These are phyloP conservation scores for Bjerkandera adusta DNA, from an alignment of 1,284 basidiomycete genomes.

Conservation along the genomic window DNA sequence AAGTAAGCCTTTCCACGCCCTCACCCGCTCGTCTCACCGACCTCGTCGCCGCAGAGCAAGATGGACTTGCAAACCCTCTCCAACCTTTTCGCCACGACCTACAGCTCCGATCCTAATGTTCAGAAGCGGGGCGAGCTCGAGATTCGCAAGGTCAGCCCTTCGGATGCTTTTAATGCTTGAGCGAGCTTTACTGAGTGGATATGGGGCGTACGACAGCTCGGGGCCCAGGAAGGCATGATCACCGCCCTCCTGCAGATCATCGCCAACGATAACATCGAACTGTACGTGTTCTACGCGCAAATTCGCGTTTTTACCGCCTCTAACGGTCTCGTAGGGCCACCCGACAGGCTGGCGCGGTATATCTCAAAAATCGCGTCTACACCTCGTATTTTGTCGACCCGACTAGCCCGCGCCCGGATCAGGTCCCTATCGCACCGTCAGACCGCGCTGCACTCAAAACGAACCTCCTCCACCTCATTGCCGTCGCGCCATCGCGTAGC, in stretches of 20 bases:
- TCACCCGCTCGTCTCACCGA: not conserved
- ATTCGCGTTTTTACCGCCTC: conserved; percentile 25
- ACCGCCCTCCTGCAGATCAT: conserved; percentile 80
- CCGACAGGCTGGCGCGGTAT: conserved; percentile 78
- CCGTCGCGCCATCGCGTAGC: conserved; percentile 59
- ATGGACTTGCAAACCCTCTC: conserved; percentile 82
- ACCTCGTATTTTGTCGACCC: conserved; percentile 55
- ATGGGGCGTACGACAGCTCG: conserved; percentile 46
- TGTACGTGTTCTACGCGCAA: conserved; percentile 51
- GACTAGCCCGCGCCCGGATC: conserved; percentile 49
- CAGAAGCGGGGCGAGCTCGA: conserved; percentile 81
- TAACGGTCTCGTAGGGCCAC: conserved; percentile 49
- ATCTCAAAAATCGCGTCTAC: conserved; percentile 83
- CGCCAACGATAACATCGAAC: conserved; percentile 68
- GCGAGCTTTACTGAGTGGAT: conserved; percentile 4
- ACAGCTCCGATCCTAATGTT: conserved; percentile 81
- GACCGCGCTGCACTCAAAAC: conserved; percentile 71
- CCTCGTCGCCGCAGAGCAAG: conserved; percentile 7
- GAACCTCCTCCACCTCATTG: conserved; percentile 65
- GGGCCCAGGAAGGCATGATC: conserved; percentile 76
- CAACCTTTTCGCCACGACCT: conserved; percentile 75
- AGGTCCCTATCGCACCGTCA: conserved; percentile 54
- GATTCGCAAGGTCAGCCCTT: conserved; percentile 68
- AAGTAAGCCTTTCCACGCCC: conserved; percentile 7
- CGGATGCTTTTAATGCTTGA: not conserved